Conservation (phyloP, 208 protist genomes). For the Trypanosomatidae sp. region DNA sequence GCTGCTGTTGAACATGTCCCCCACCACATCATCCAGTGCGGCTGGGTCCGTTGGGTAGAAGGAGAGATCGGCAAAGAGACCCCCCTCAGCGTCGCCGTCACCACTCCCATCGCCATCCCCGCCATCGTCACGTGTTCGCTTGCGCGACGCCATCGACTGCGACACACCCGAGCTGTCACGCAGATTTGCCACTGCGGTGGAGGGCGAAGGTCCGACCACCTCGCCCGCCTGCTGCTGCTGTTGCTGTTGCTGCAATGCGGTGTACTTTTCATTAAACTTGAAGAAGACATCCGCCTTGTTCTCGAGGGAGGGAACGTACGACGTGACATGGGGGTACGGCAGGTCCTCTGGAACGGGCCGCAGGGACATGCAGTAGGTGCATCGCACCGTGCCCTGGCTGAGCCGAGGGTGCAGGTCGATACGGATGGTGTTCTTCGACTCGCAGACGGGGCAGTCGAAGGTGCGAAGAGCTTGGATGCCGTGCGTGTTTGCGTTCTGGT, state of each 20-base stretch:
- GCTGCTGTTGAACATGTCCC: too few relatives aligned
- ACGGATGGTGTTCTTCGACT: slow-evolving; percentile 60
- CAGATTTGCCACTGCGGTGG: too few relatives aligned
- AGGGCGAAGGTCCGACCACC: too few relatives aligned
- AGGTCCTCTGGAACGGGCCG: slow-evolving; percentile 53
- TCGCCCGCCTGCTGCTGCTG: too few relatives aligned
- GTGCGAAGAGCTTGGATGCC: slow-evolving; percentile 58
- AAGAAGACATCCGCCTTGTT: slow-evolving; percentile 89
- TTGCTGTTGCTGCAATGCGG: slow-evolving; percentile 29
- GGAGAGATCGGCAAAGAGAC: too few relatives aligned
- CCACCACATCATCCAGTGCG: too few relatives aligned
- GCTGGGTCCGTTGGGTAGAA: too few relatives aligned
- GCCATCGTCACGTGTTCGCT: too few relatives aligned
- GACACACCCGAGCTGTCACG: too few relatives aligned
- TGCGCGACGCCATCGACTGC: too few relatives aligned
- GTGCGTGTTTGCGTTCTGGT: slow-evolving; percentile 58
- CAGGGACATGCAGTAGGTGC: slow-evolving; percentile 66
- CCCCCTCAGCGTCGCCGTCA: too few relatives aligned
- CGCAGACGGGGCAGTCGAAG: slow-evolving; percentile 86
- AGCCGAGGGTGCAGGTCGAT: slow-evolving; percentile 57
- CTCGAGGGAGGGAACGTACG: slow-evolving; percentile 65
- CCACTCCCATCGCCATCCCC: too few relatives aligned
- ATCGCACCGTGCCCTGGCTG: slow-evolving; percentile 54
- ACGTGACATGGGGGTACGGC: slow-evolving; percentile 66
- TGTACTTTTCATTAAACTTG: slow-evolving; percentile 68